Base-by-base conservation (phyloP, 192 early-diverging fungal species). In the Coemansia sp. region DNA sequence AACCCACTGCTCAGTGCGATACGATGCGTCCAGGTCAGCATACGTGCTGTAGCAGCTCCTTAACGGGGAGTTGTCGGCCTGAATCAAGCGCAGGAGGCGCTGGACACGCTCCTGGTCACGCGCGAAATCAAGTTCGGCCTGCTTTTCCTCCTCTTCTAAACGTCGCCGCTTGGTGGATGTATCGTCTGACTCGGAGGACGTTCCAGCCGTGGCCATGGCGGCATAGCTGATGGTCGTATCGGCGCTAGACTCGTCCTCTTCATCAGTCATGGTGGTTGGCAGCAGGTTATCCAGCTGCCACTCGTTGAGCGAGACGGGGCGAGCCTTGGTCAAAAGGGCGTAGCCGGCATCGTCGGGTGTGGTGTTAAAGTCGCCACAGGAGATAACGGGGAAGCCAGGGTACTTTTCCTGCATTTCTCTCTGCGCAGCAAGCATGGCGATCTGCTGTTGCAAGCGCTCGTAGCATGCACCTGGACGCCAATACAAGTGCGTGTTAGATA, bases 301-400 rank as follows among this genome's bases (percentile, higher is more conserved):
- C 13, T 84, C 81, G 53, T 64, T 84, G 21, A 84, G 82, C 4
- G 59, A 50, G 9, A 85, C 73, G 1, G 87, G 85, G 10, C 85
- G 79, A 48, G 70, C 51, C 61, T 73, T 84, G 16, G 85, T 86
- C 70, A 86, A 66, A 17, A 85, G 72, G 42, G 74, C 78, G 72
- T 88, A 88, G 11, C 81, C 85, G 41, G 85, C 87, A 61, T 88
- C 87, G 33, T 85, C 81, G 2, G 87, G 87, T 1, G 87, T 88
- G 9, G 87, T 88, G 60, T 88, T 88, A 69, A 81, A 88, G 64
- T 88, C 87, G 64, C 75, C 70, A 10, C 73, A 75, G 8, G 67
- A 72, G 16, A 79, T 68, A 31, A 78, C 39, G 0, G 68, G 9
- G 16, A 56, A 72, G 0, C 29, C 61, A 10, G 74, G 69, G 33